A percentile compares a stretch with the other conserved stretches of the same genome.
Conservation (phyloP, 306 rosid species). For the Sesbania bispinosa region DNA sequence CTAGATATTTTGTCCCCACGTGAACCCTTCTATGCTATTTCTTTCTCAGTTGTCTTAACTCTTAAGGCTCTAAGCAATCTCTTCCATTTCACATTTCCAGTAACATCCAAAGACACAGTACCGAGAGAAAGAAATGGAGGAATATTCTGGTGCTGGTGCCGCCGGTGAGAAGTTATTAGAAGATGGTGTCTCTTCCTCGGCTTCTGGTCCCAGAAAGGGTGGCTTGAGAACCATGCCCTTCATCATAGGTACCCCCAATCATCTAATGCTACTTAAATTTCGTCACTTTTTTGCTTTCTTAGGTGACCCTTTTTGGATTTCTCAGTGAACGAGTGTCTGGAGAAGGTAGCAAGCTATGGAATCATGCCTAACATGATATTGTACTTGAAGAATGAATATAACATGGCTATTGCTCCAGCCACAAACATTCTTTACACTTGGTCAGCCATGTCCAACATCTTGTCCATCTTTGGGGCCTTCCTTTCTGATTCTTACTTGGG, state of each 20-base stretch:
- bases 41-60: no score
- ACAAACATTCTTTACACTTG: slow-evolving; percentile 35
- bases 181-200: neutral
- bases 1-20: no score
- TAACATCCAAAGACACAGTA: no score
- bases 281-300: neutral
- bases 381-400: slow-evolving; percentile 35
- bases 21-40: no score
- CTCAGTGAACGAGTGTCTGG: slow-evolving; percentile 53
- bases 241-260: slow-evolving; percentile 49
- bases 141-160: neutral
- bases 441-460: slow-evolving; percentile 42
- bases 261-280: neutral
- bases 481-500: slow-evolving; percentile 52
- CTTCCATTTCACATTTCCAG: no score
- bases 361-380: slow-evolving; percentile 50
- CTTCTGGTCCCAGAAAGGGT: slow-evolving; percentile 39
- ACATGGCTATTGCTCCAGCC: slow-evolving; percentile 29
- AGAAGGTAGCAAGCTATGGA: slow-evolving; percentile 47
- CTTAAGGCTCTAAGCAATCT: no score
- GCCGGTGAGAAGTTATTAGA: neutral
- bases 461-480: slow-evolving; percentile 51
- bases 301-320: neutral
- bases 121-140: slow-evolving; percentile 3
- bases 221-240: slow-evolving; percentile 56